A percentile compares a stretch with the other conserved stretches of the same genome.
phyloP scores from a whole-genome alignment of 139 green algal genomes.

The Chlamydomonas schloesseri region DNA sequence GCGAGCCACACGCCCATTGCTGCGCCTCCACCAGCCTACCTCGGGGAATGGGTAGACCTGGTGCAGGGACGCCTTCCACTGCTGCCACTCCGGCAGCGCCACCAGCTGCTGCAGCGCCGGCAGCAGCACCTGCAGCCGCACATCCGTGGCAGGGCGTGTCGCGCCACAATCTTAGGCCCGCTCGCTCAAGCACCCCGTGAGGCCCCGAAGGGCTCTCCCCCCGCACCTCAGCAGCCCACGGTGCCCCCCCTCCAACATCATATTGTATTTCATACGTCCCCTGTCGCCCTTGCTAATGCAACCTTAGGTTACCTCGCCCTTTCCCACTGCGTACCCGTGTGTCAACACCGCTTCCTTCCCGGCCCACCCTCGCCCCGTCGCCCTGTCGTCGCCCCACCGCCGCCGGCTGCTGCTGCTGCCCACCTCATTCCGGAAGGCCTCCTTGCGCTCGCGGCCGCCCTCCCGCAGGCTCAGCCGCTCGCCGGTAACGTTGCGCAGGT shows the following conservation, averaged over 20 bases:
- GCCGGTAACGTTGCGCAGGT: conserved; percentile 42
- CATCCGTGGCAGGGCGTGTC: too few relatives aligned
- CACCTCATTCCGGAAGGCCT: conserved; percentile 41
- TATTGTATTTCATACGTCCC: too few relatives aligned
- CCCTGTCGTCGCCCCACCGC: too few relatives aligned
- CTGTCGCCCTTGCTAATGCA: too few relatives aligned
- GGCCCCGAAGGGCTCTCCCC: too few relatives aligned
- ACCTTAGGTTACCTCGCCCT: too few relatives aligned
- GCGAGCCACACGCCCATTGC: background rate
- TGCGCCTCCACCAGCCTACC: background rate
- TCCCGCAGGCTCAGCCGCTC: conserved; percentile 54
- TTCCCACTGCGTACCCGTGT: too few relatives aligned
- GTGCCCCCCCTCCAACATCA: too few relatives aligned
- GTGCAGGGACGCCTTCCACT: conserved; percentile 5
- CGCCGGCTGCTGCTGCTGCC: background rate
- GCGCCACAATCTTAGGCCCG: background rate
- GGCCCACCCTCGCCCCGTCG: background rate
- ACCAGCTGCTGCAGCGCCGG: conserved; percentile 48
- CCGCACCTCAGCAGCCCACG: too few relatives aligned
- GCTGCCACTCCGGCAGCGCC: conserved; percentile 41
- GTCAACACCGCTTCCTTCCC: too few relatives aligned
- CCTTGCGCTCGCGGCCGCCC: conserved; percentile 28
- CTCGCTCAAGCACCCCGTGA: too few relatives aligned
- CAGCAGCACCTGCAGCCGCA: conserved; percentile 13
- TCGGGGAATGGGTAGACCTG: conserved; percentile 24